These are phyloP conservation scores for Nepenthes mirabilis DNA, from an alignment of 148 eudicot genomes.

Conservation along the genomic window DNA sequence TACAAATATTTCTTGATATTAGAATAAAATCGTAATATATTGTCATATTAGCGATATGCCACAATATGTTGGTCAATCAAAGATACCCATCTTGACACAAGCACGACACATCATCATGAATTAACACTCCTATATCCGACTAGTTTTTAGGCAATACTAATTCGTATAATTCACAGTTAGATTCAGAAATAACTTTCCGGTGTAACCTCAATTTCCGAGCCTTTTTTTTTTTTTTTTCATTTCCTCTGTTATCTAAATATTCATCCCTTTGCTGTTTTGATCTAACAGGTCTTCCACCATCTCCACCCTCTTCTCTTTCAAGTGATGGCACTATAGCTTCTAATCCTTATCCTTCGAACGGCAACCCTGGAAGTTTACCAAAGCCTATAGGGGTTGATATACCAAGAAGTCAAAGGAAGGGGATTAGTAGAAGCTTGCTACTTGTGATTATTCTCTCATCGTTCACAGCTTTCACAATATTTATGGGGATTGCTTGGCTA, in stretches of 20 bases:
- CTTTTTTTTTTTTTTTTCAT: not conserved
- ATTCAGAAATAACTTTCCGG: no score
- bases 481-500: conserved; percentile 34
- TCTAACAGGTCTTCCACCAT: conserved; percentile 73
- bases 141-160: no score
- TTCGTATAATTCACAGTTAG: no score
- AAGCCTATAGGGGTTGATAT: conserved; percentile 74
- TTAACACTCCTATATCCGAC: no score
- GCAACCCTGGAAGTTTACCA: conserved; percentile 24
- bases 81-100: no score
- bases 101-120: no score
- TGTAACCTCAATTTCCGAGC: not conserved
- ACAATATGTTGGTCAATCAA: no score
- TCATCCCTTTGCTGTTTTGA: conserved; percentile 2
- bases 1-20: no score
- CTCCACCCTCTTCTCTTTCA: conserved; percentile 63
- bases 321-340: conserved; percentile 24
- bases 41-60: no score
- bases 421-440: conserved; percentile 22
- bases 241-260: not conserved
- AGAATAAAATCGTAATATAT: no score
- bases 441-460: conserved; percentile 50
- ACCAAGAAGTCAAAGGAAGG: conserved; percentile 31
- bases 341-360: conserved; percentile 36
- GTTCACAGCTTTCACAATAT: conserved; percentile 51